Evolutionary conservation across 148 eudicot genomes (phyloP).

Genomic region (Camellia granthamiana): DNA sequence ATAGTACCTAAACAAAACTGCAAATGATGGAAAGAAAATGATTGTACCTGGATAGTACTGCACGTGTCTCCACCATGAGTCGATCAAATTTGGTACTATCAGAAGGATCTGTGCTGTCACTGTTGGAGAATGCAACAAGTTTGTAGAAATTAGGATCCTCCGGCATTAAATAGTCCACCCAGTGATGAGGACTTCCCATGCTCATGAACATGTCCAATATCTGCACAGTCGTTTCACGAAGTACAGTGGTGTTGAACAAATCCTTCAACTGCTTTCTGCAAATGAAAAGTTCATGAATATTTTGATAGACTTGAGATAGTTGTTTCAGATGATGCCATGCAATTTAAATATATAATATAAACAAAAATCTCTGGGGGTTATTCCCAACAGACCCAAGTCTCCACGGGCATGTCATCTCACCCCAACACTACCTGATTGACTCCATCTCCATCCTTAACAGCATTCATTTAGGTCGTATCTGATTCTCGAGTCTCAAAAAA

Average conservation of each 20-base stretch:
- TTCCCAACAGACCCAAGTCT: neutral
- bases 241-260: constrained; percentile 43
- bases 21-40: neutral
- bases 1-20: too few relatives aligned
- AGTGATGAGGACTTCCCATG: constrained; percentile 67
- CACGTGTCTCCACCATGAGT: constrained; percentile 71
- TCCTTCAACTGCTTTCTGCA: constrained; percentile 91
- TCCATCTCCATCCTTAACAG: neutral
- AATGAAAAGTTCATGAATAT: constrained; percentile 13
- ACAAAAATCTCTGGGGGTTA: neutral
- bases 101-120: constrained; percentile 31
- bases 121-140: constrained; percentile 38
- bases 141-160: constrained; percentile 45
- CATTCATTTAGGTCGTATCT: neutral
- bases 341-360: neutral
- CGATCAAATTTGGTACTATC: constrained; percentile 59
- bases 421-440: neutral
- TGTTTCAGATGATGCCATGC: neutral
- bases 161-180: constrained; percentile 85
- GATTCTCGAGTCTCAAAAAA: neutral
- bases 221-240: constrained; percentile 65
- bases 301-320: neutral
- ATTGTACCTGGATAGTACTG: constrained; percentile 69
- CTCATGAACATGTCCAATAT: constrained; percentile 76
- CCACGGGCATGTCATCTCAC: neutral